A percentile compares a stretch with the other conserved stretches of the same genome.
phyloP scores from a whole-genome alignment of 805 yeast genomes.

The Jamesozyma jinghongensis region DNA sequence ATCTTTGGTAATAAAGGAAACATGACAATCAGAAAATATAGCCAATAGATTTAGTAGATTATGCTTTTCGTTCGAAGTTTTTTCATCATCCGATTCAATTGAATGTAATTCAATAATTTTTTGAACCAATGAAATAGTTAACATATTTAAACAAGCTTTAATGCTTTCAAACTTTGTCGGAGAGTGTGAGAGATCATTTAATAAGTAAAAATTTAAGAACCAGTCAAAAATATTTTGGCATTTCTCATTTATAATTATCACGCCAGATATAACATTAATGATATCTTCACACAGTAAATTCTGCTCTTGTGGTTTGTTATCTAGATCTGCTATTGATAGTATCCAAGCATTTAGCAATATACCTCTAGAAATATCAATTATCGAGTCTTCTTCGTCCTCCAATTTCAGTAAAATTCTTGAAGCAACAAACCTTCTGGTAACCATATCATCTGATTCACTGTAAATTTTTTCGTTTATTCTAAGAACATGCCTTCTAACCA shows the following conservation, averaged over 20 bases:
- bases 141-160: slow-evolving; percentile 8
- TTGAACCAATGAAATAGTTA: slow-evolving; percentile 22
- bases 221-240: slow-evolving; percentile 38
- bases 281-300: slow-evolving; percentile 8
- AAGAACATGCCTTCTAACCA: slow-evolving; percentile 56
- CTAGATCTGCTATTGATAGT: slow-evolving; percentile 5
- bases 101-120: slow-evolving; percentile 22
- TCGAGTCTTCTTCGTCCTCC: slow-evolving; percentile 62
- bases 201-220: slow-evolving; percentile 39
- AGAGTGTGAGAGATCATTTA: slow-evolving; percentile 25
- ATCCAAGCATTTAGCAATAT: slow-evolving; percentile 36
- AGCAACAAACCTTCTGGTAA: slow-evolving; percentile 36
- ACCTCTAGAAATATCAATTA: slow-evolving; percentile 36
- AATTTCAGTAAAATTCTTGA: slow-evolving; percentile 45
- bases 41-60: slow-evolving; percentile 35
- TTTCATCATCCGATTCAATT: slow-evolving; percentile 19
- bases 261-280: slow-evolving; percentile 32
- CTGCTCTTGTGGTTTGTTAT: slow-evolving; percentile 9
- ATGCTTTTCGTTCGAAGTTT: background rate
- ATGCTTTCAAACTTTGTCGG: slow-evolving; percentile 6
- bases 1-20: slow-evolving; percentile 50
- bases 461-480: slow-evolving; percentile 44
- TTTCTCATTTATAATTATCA: slow-evolving; percentile 33
- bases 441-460: slow-evolving; percentile 23
- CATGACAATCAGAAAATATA: slow-evolving; percentile 44